Evolutionary conservation across 768 basidiomycete genomes (phyloP).

Genomic region (Daedaleopsis sinensis): DNA sequence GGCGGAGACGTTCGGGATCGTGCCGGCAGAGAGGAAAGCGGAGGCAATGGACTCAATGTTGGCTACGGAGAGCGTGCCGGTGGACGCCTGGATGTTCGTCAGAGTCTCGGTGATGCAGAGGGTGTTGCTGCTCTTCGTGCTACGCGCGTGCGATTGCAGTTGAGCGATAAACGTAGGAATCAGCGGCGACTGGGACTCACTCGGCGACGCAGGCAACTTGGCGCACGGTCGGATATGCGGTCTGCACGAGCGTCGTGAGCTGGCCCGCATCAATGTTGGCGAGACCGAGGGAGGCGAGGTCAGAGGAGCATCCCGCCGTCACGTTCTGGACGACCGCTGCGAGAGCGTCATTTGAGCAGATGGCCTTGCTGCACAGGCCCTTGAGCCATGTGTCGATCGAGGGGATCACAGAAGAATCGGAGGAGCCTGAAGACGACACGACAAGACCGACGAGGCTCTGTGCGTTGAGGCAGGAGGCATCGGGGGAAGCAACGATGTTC

Average conservation of each 20-base stretch:
- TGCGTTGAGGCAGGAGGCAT: constrained; percentile 55
- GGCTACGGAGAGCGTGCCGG: constrained; percentile 29
- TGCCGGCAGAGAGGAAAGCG: constrained; percentile 13
- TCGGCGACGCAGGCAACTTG: constrained; percentile 64
- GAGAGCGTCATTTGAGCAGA: constrained; percentile 65
- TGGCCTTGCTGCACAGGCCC: constrained; percentile 50
- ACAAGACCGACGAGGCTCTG: constrained; percentile 46
- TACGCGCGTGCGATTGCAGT: constrained; percentile 15
- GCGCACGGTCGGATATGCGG: constrained; percentile 58
- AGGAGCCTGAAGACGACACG: constrained; percentile 33
- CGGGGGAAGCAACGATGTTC: constrained; percentile 42
- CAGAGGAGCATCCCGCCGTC: constrained; percentile 51
- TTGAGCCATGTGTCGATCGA: constrained; percentile 64
- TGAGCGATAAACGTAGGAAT: constrained; percentile 3
- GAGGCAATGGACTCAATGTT: constrained; percentile 23
- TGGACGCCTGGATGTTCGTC: constrained; percentile 48
- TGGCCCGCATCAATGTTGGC: constrained; percentile 15
- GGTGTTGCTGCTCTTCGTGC: constrained; percentile 39
- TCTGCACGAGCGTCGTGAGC: constrained; percentile 43
- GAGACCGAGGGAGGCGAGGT: constrained; percentile 35
- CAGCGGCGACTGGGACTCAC: constrained; percentile 42
- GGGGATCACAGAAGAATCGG: constrained; percentile 47
- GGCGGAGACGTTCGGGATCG: constrained; percentile 24
- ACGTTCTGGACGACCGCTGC: constrained; percentile 55
- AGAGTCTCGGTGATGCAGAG: constrained; percentile 65